Base-by-base conservation (phyloP, 495 filamentous ascomycete species). In the Penicillium bovifimosum region DNA sequence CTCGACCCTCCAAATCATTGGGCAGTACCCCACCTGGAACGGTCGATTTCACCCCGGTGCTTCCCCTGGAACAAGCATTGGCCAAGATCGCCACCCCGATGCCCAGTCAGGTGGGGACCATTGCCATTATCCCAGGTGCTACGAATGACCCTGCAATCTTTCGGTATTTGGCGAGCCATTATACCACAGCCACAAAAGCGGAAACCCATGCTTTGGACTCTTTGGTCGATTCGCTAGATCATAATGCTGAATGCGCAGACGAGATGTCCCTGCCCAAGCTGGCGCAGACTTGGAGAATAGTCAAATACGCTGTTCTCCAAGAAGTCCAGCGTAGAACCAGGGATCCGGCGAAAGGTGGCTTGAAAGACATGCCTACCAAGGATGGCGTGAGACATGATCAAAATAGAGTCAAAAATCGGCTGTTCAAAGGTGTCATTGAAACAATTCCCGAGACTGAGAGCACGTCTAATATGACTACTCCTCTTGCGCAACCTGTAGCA, bases 391-490 rank as follows among this genome's bases (percentile, higher is more conserved):
- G 72, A 72, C 17, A 77, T 48, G 69, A 69, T 29, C 69, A 66
- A 17, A 64, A 66, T 13, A 72, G 70, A 50, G 63, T 70, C 44
- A 74, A 73, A 53, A 72, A 56, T 29, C 68, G 70, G n/a, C 41
- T 75, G 40, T 73, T 75, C 55, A 75, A 75, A 56, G 69, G 67
- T 0, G 67, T 76, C 17, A 70, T 74, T 54, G 70, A 76, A 17
- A 62, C 62, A 18, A 73, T 73, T 8, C 52, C 65, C 33, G 84
- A 87, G 50, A 67, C 78, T 11, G 86, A 88, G 44, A 87, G 80
- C 65, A 84, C 83, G 34, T 93, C 89, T 1, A 90, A 86, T 52
- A 80, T 89, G 61, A 79, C 86, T 10, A 95, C 90, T 0, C 90
- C 90, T 1, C 73, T 92, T 36, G 89, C 83, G 5, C 78, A 82